Percentiles rank a stretch among this genome's conserved stretches.
These are phyloP conservation scores for Fusarium palustre DNA, from an alignment of 2,329 filamentous ascomycete species.

Conservation along the genomic window DNA sequence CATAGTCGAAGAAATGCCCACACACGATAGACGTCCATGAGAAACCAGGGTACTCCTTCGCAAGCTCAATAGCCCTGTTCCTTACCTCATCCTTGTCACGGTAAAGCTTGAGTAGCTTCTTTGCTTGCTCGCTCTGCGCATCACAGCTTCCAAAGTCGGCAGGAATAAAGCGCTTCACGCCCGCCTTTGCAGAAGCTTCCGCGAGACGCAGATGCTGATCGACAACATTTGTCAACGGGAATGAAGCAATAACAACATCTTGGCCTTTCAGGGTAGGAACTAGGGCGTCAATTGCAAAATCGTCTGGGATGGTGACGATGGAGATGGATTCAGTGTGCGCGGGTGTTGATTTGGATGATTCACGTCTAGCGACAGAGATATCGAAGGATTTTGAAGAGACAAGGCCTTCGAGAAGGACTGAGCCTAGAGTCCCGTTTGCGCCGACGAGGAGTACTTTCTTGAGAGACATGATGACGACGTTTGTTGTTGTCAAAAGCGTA, in stretches of 20 bases:
- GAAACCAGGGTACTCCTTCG: conserved; percentile 55
- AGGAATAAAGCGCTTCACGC: conserved; percentile 71
- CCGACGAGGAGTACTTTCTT: conserved; percentile 53
- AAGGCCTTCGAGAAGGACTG: conserved; percentile 53
- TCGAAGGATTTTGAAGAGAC: conserved; percentile 56
- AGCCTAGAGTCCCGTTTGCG: conserved; percentile 56
- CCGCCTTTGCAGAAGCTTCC: conserved; percentile 68
- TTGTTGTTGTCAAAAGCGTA: neutral
- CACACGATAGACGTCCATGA: conserved; percentile 63
- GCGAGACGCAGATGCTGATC: conserved; percentile 61
- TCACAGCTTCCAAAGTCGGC: conserved; percentile 65
- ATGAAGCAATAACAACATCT: conserved; percentile 65
- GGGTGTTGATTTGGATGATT: conserved; percentile 48
- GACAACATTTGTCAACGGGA: conserved; percentile 59
- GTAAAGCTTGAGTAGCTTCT: conserved; percentile 50
- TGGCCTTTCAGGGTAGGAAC: conserved; percentile 63
- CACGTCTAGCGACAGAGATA: conserved; percentile 67
- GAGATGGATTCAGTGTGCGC: conserved; percentile 37
- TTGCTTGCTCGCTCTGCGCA: conserved; percentile 52
- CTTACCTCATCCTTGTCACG: conserved; percentile 52
- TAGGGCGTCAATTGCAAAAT: conserved; percentile 53
- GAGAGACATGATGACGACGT: conserved; percentile 39
- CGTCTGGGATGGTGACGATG: conserved; percentile 46
- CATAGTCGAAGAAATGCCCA: conserved; percentile 65
- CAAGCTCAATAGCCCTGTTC: conserved; percentile 48